Evolutionary conservation across 352 stramenopile genomes (phyloP), one percentile per base, ranked within the genome.

Genomic region (Phytophthora kernoviae): DNA sequence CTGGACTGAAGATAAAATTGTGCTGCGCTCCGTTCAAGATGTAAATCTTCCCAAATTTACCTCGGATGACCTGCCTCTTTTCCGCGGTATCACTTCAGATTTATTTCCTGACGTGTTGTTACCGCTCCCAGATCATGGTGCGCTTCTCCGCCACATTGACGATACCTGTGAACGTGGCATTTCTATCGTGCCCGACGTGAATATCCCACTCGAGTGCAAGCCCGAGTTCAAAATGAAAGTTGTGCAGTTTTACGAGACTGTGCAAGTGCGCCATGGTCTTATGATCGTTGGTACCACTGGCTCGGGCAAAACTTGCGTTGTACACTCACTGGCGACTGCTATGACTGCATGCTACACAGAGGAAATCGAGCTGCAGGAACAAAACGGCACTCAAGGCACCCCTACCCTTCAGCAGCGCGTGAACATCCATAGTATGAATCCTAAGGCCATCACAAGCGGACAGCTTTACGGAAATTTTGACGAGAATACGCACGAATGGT

Each of bases 391-490:
- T 6, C 48, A 67, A 22, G 58, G 58, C 0, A 44, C 58, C 0
- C 17, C 58, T 12, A 71, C 84, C 22, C 65, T 71, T 14, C 85
- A 92, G 59, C 64, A 90, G 20, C 75, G 67, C 18, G 83, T 94
- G 18, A 68, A 90, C 26, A 85, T 94, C 43, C 80, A 94, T 58
- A 93, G 84, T 12, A 98, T 98, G 80, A 98, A 98, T 56, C 95
- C 95, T 15, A 98, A 98, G 59, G 95, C 87, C 2, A 96, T 98
- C 57, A 96, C 92, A 8, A 97, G 94, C 54, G 92, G 89, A 0
- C 93, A 98, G 64, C 65, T 98, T 9, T 98, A 98, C 68, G 95
- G 95, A 1, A 91, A 97, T 46, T 98, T 98, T 44, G 93, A 98
- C 52, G 84, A 91, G 18, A 95, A 97, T 27, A 97, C 88, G 1